Evolutionary conservation across 2,329 filamentous ascomycete species (phyloP), one percentile per base, ranked within the genome.

Genomic region (Magnaporthiopsis incrustans): DNA sequence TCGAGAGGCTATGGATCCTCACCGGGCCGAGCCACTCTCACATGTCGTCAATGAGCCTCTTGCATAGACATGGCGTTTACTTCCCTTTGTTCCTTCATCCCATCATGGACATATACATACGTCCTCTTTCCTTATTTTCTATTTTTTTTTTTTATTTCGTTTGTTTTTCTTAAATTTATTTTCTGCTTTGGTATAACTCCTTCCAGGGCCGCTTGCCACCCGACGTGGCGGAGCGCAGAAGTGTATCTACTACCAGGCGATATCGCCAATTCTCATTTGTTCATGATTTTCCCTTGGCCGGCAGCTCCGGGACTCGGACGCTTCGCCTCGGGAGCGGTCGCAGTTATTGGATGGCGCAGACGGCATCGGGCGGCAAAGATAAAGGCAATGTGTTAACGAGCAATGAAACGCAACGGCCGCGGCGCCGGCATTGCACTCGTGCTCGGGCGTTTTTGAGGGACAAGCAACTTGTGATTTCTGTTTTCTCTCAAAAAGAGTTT

Each of bases 1-100:
- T 11, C 30, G 32, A 60, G 30, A 35, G 30, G 18, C 58, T 14
- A 60, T 35, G 27, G 26, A 18, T 25, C 44, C 10, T 11, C 44
- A 22, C 44, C 44, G 22, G n/a, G 18, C 44, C 44, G 44, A 10
- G 18, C 8, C n/a, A 11, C 44, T 22, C 44, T 53, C 22, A 7
- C 44, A 53, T 22, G 4, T 53, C 44, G 11, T n/a, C 44, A 4
- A 44, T 18, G 26, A 44, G 15, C 30, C 14, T 30, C 35, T n/a
- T 59, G 62, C 62, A 63, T 63, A 63, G 62, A 63, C 50, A 63
- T 32, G 62, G 62, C 57, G 62, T 63, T 63, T 44, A n/a, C 26
- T 59, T 63, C 53, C 35, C 35, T 33, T 33, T 12, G 18, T 27
- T 25, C 7, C n/a, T 62, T 56, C 14, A 12, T 56, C 15, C 27